These are phyloP conservation scores for Rugosomyces carneus DNA, from an alignment of 1,284 basidiomycete genomes.

Conservation along the genomic window DNA sequence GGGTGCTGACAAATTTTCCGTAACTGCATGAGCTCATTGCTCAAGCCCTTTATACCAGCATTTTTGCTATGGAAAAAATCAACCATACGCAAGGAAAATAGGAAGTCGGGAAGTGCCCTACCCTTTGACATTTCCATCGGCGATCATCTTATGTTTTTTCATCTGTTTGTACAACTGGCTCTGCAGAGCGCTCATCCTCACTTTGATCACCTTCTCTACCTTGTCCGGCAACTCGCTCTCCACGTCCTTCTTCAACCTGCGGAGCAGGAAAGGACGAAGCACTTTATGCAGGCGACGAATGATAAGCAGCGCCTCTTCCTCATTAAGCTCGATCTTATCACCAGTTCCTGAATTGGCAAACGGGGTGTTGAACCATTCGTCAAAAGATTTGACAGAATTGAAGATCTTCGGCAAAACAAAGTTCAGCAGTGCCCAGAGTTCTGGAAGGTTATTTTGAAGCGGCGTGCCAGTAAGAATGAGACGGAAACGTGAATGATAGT, in stretches of 20 bases:
- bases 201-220: conserved; percentile 98
- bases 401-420: conserved; percentile 98
- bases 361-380: conserved; percentile 99
- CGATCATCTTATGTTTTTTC: conserved; percentile 97
- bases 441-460: conserved; percentile 97
- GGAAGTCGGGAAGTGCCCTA: conserved; percentile 23
- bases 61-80: conserved; percentile 43
- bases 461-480: conserved; percentile 98
- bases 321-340: conserved; percentile 98
- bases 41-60: conserved; percentile 80
- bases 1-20: conserved; percentile 99
- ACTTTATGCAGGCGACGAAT: conserved; percentile 99
- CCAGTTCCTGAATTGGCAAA: conserved; percentile 96
- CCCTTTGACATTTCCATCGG: conserved; percentile 79
- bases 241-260: conserved; percentile 97
- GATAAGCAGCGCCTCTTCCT: conserved; percentile 98
- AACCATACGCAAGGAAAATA: not conserved
- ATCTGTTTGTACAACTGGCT: conserved; percentile 95
- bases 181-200: conserved; percentile 95
- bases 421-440: conserved; percentile 97
- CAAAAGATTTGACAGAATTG: conserved; percentile 99
- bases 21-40: conserved; percentile 98
- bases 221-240: conserved; percentile 98
- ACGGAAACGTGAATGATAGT: conserved; percentile 91
- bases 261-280: conserved; percentile 92